Conservation (phyloP, 345 rosid species). For the Hirschfeldia incana region DNA sequence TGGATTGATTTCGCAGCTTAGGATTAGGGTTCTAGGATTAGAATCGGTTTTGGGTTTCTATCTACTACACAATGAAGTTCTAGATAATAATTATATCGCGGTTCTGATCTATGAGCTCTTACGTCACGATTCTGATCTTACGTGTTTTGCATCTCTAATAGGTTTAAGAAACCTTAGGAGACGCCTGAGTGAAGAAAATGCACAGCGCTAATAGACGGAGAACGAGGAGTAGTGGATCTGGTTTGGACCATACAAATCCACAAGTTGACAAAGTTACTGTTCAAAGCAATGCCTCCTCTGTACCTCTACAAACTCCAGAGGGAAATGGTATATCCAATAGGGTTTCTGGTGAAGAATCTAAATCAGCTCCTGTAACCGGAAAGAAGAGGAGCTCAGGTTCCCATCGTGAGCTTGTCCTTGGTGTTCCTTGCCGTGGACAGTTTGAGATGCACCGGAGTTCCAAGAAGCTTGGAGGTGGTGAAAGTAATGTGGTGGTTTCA, state of each 20-base stretch:
- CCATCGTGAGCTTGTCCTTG: slow-evolving; percentile 33
- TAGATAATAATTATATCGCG: neutral
- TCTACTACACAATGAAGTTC: too few relatives aligned
- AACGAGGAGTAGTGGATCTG: slow-evolving; percentile 29
- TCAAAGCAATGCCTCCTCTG: slow-evolving; percentile 15
- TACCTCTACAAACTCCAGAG: too few relatives aligned
- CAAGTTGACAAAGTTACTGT: slow-evolving; percentile 30
- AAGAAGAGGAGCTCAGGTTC: too few relatives aligned
- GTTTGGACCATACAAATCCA: slow-evolving; percentile 16
- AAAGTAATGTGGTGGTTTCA: slow-evolving; percentile 27
- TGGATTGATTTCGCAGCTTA: neutral
- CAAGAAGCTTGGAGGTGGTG: slow-evolving; percentile 18
- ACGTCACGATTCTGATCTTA: neutral
- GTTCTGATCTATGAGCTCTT: neutral
- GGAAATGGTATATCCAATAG: too few relatives aligned
- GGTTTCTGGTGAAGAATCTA: too few relatives aligned
- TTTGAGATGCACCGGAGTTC: slow-evolving; percentile 23
- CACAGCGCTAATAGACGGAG: slow-evolving; percentile 1
- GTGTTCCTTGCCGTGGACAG: slow-evolving; percentile 36
- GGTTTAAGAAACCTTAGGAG: neutral
- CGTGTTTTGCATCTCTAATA: slow-evolving; percentile 6
- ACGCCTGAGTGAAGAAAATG: neutral
- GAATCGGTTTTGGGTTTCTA: neutral
- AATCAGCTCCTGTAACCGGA: too few relatives aligned
- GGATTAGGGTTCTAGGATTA: slow-evolving; percentile 4